A percentile compares a stretch with the other conserved stretches of the same genome.
These are phyloP conservation scores for Candida montana DNA, from an alignment of 805 yeast genomes.

Conservation along the genomic window DNA sequence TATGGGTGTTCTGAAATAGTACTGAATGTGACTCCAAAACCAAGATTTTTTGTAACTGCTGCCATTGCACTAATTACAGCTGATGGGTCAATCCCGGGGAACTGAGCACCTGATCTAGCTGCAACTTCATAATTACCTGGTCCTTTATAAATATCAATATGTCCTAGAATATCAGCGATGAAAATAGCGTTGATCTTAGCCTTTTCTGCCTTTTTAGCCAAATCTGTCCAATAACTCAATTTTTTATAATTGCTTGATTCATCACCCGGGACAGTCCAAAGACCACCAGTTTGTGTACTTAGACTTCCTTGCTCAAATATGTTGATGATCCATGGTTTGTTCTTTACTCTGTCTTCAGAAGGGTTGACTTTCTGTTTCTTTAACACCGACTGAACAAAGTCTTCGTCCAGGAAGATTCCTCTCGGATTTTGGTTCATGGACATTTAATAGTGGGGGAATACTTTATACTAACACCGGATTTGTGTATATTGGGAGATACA, in stretches of 20 bases:
- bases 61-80: conserved; percentile 37
- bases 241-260: conserved; percentile 23
- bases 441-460: too few relatives aligned
- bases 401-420: too few relatives aligned
- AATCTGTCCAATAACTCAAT: conserved; percentile 34
- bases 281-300: conserved; percentile 24
- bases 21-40: conserved; percentile 35
- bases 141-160: conserved; percentile 34
- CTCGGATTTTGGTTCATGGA: too few relatives aligned
- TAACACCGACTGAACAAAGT: too few relatives aligned
- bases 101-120: conserved; percentile 25
- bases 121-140: conserved; percentile 15
- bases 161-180: conserved; percentile 37
- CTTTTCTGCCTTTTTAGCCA: conserved; percentile 32
- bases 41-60: conserved; percentile 32
- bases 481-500: too few relatives aligned
- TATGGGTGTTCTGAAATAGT: conserved; percentile 38
- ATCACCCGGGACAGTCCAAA: conserved; percentile 37
- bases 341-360: too few relatives aligned
- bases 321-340: conserved; percentile 28
- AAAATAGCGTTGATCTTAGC: conserved; percentile 35
- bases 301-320: conserved; percentile 35
- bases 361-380: neutral
- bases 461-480: too few relatives aligned
- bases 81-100: conserved; percentile 36